phyloP scores from a whole-genome alignment of 2,329 filamentous ascomycete genomes.

The Calonectria montana region DNA sequence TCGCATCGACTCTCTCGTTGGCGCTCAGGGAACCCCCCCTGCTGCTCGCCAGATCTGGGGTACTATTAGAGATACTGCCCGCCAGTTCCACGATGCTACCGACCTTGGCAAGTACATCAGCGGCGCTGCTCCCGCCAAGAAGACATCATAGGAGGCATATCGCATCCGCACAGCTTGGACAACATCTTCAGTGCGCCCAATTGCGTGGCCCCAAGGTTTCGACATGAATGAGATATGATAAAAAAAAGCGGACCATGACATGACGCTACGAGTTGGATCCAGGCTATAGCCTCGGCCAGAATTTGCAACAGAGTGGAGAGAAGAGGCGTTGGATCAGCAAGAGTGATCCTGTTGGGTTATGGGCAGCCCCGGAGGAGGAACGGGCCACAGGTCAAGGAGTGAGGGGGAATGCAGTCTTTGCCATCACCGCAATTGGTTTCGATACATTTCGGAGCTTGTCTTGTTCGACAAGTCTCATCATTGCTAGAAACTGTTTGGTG shows the following conservation, averaged over 20 bases:
- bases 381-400: not conserved
- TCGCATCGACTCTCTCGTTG: conserved; percentile 82
- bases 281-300: conserved; percentile 28
- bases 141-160: conserved; percentile 51
- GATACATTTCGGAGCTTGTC: conserved; percentile 30
- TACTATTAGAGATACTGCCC: conserved; percentile 76
- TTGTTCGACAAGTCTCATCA: conserved; percentile 27
- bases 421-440: conserved; percentile 27
- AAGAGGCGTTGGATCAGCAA: conserved; percentile 18
- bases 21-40: conserved; percentile 88
- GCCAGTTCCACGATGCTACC: conserved; percentile 82
- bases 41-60: conserved; percentile 84
- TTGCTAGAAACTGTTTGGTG: conserved; percentile 31
- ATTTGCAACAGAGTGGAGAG: not conserved
- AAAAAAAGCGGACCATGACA: conserved; percentile 33
- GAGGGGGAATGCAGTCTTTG: conserved; percentile 20
- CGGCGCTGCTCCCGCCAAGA: conserved; percentile 64
- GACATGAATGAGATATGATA: conserved; percentile 30
- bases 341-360: conserved; percentile 19
- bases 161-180: conserved; percentile 8
- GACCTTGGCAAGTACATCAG: conserved; percentile 80
- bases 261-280: conserved; percentile 34
- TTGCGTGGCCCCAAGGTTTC: not conserved
- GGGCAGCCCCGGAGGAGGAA: not conserved
- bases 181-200: conserved; percentile 17